These are phyloP conservation scores for Ophiocytium majus DNA, from an alignment of 352 stramenopile genomes.

Conservation along the genomic window DNA sequence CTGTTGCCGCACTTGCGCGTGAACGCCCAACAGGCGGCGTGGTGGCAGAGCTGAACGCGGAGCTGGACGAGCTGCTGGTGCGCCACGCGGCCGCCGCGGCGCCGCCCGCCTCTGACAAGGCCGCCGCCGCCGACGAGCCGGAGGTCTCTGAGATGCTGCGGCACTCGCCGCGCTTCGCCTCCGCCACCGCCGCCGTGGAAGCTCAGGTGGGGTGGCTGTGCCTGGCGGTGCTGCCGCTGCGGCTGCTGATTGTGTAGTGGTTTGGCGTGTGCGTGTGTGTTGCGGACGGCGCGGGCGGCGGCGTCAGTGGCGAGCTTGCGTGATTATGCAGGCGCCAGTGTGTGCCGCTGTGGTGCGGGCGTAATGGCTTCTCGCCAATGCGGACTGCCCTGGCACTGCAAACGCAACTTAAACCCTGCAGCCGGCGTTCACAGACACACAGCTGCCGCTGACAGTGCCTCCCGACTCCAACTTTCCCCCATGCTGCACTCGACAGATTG, in stretches of 20 bases:
- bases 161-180: conserved; percentile 1
- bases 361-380: too few relatives aligned
- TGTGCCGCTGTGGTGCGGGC: too few relatives aligned
- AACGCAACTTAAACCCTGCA: too few relatives aligned
- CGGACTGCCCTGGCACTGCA: too few relatives aligned
- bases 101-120: background rate
- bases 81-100: background rate
- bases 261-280: background rate
- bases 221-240: background rate
- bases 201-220: background rate
- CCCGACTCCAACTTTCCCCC: too few relatives aligned
- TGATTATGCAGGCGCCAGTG: too few relatives aligned
- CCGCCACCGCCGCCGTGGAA: conserved; percentile 3
- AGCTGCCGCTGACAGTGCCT: too few relatives aligned
- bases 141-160: background rate
- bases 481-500: too few relatives aligned
- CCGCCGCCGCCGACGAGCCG: background rate
- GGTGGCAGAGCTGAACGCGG: conserved; percentile 9
- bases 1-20: too few relatives aligned
- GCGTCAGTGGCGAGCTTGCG: too few relatives aligned
- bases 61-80: background rate
- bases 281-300: background rate
- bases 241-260: background rate
- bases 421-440: too few relatives aligned
- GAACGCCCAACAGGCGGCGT: background rate